Evolutionary conservation across 139 green algal species (phyloP), one percentile per base, ranked within the genome.

Genomic region (Ettlia oleoabundans): DNA sequence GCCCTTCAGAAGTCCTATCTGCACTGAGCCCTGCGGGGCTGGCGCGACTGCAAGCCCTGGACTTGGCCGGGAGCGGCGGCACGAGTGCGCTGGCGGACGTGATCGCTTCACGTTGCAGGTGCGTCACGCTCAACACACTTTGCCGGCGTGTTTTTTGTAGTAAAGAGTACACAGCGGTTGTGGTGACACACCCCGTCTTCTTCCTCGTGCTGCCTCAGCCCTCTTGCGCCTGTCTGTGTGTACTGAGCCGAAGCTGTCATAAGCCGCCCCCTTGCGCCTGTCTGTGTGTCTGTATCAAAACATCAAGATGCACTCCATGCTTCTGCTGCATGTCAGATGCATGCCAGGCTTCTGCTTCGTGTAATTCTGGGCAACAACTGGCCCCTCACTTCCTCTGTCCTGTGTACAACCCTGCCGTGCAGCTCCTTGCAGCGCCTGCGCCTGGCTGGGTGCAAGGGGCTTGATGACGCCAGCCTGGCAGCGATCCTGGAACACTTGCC

Each of bases 371-470:
- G n/a, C n/a, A n/a, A n/a, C n/a, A n/a, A 58, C 47, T 15, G 10
- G 47, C 15, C 47, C 47, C 47, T 58, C 15, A 58, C 10, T 15
- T 58, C 13, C 47, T 58, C 47, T 15, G 10, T 15, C 55, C 18
- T 22, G 30, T 9, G 5, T 22, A 28, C 55, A 32, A 32, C 55
- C 21, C 9, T n/a, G 21, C 18, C 55, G 10, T 10, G 55, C 55
- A 65, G 55, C 18, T 65, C 55, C 28, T 32, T 82, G 32, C 62
- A 82, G 35, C 10, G 6, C 1, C 63, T 82, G 43, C 58, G 71
- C 37, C 2, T 66, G 0, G 10, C n/a, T 0, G 61, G 37, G 21
- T 51, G 35, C 73, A 35, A 30, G 1, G 26, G 38, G 1, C 28
- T 51, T 22, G 37, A 28, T 2, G 73, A 80, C 38, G 73, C 38